Base-by-base conservation (phyloP, 1,139 yeast species). In the Zhuliangozyma blackwelliae region DNA sequence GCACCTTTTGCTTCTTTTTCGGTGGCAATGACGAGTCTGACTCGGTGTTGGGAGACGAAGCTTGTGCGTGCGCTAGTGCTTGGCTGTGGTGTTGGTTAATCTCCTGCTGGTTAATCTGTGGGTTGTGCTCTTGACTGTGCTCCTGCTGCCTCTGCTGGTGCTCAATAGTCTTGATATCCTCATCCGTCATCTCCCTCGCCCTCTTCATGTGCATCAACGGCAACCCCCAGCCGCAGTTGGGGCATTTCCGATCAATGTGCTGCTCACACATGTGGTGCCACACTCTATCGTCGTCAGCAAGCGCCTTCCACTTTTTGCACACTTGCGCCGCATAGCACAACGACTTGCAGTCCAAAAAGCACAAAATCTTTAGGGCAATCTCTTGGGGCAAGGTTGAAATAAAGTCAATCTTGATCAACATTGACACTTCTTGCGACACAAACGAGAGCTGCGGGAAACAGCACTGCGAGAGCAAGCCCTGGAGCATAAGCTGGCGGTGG, bases 211-310 rank as follows among this genome's bases (percentile, higher is more conserved):
- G 88, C 77, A 92, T 77, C 43, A 92, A 65, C 2, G 98, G 98
- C 48, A 92, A 69, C 5, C 98, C 98, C 98, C 98, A 92, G 9
- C 98, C 98, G 67, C 98, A 92, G 56, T 87, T 88, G 31, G 97
- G 96, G 62, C 98, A 92, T 59, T 92, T 92, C 42, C 95, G 72
- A 61, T 92, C 98, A 40, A 92, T 92, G 57, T 92, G 98, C 60
- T 92, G 98, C 58, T 89, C 96, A 59, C 98, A 92, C 92, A 92
- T 84, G 49, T 92, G 89, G 57, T 92, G 95, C 98, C 98, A 92
- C 6, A 92, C 97, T 37, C 95, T 66, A 54, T 92, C 97, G 57
- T 90, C 97, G 59, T 92, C 97, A 1, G 98, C 97, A 39, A 92
- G 65, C 37, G 69, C 67, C 53, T 86, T 81, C 98, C 98, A 92